phyloP scores from a whole-genome alignment of 768 basidiomycete species.

The Termitomyces sp. region DNA sequence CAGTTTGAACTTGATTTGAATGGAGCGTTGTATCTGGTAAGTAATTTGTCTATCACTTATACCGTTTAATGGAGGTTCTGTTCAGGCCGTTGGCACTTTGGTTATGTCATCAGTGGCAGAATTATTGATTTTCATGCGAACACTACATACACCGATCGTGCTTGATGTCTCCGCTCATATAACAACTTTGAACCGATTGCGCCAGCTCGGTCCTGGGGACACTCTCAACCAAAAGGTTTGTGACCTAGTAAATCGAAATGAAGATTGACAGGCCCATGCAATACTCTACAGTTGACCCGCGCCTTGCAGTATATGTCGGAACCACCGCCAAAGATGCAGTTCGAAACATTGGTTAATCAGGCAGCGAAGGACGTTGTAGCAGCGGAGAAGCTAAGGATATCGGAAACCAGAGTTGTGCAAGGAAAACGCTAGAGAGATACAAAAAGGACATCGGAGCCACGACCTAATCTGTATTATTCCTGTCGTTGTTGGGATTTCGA shows the following conservation, averaged over 20 bases:
- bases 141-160: conserved; percentile 45
- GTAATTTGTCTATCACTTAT: conserved; percentile 8
- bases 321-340: conserved; percentile 36
- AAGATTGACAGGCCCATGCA: background rate
- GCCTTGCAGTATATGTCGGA: conserved; percentile 47
- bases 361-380: conserved; percentile 59
- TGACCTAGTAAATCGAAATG: background rate
- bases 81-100: conserved; percentile 47
- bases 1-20: conserved; percentile 44
- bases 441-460: conserved; percentile 12
- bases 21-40: conserved; percentile 34
- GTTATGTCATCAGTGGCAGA: conserved; percentile 60
- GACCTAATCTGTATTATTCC: conserved; percentile 2
- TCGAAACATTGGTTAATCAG: conserved; percentile 48
- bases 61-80: conserved; percentile 1
- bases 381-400: conserved; percentile 59
- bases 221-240: conserved; percentile 45
- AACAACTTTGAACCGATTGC: conserved; percentile 44
- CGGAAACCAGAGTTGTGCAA: conserved; percentile 33
- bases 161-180: conserved; percentile 49
- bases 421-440: conserved; percentile 23
- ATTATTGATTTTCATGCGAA: conserved; percentile 56
- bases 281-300: conserved; percentile 41
- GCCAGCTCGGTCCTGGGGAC: conserved; percentile 41
- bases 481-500: background rate